Evolutionary conservation across 148 eudicot species (phyloP), one percentile per base, ranked within the genome.

Genomic region (Cornus controversa): DNA sequence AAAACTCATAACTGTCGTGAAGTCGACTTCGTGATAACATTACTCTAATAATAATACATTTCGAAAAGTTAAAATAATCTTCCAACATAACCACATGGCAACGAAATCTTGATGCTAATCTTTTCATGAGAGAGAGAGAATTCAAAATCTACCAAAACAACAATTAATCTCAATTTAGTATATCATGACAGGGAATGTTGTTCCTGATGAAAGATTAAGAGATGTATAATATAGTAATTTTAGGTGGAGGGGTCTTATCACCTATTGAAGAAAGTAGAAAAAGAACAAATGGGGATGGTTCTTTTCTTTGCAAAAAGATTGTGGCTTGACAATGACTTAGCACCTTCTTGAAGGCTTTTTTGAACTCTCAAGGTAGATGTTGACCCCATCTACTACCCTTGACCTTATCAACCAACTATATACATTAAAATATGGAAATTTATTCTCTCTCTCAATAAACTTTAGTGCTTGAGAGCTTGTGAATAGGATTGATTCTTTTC

Each of bases 301-400:
- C 1, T 70, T 70, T 45, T 42, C 60, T 45, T 70, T 45, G 29
- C 31, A n/a, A 25, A 70, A 70, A 70, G 60, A 29, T 70, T 26
- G 26, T 36, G 36, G 54, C 53, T 69, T 40, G 72, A 69, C 53
- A 37, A 69, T 40, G 54, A 69, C n/a, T 0, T 36, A 10, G 70
- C 70, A 69, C 54, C 72, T 28, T 40, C 14, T 37, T 5, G 27
- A 69, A 69, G 72, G 10, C 54, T 9, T 69, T 69, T 69, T 69
- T 69, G 53, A 69, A 37, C 27, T 11, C 26, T n/a, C 72, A 4
- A 69, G 42, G 27, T 16, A 40, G 72, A 36, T 36, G 26, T 69
- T 69, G 53, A n/a, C 53, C 13, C n/a, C 54, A n/a, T 20, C 54
- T 1, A 37, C 54, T 1, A 37, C 22, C 27, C 37, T 69, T 69